Conservation (phyloP, 345 rosid species). For the Raphanus sativus region DNA sequence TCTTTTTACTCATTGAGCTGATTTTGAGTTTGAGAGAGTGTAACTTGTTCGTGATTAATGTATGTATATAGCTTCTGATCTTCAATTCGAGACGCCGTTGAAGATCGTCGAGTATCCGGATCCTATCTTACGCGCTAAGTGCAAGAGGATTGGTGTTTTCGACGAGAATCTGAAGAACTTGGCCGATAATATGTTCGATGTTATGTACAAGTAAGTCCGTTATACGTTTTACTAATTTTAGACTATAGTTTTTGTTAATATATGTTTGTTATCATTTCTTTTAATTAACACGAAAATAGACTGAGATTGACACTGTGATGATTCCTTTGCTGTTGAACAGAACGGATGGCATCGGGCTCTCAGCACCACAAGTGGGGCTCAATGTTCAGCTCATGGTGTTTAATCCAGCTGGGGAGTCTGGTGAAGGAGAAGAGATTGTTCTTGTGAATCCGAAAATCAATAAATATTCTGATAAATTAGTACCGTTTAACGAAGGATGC, state of each 20-base stretch:
- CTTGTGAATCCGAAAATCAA: constrained; percentile 82
- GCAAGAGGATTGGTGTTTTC: constrained; percentile 66
- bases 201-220: constrained; percentile 87
- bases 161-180: constrained; percentile 77
- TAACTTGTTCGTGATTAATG: not conserved
- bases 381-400: constrained; percentile 93
- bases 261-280: not conserved
- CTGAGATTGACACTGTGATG: constrained; percentile 18
- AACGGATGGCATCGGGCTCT: constrained; percentile 94
- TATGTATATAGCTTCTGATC: constrained; percentile 54
- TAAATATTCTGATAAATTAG: constrained; percentile 62
- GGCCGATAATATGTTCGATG: constrained; percentile 82
- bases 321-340: constrained; percentile 52
- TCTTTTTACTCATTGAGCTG: not conserved
- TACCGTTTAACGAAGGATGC: constrained; percentile 80
- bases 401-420: constrained; percentile 71
- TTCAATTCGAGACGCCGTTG: constrained; percentile 69
- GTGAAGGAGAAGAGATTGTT: constrained; percentile 85
- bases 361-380: constrained; percentile 95
- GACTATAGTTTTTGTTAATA: not conserved
- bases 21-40: not conserved
- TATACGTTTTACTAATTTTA: not conserved
- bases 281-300: not conserved
- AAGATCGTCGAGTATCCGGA: constrained; percentile 86
- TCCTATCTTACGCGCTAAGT: constrained; percentile 70